These are phyloP conservation scores for Starmera pachycereana DNA, from an alignment of 805 yeast genomes.

Conservation along the genomic window DNA sequence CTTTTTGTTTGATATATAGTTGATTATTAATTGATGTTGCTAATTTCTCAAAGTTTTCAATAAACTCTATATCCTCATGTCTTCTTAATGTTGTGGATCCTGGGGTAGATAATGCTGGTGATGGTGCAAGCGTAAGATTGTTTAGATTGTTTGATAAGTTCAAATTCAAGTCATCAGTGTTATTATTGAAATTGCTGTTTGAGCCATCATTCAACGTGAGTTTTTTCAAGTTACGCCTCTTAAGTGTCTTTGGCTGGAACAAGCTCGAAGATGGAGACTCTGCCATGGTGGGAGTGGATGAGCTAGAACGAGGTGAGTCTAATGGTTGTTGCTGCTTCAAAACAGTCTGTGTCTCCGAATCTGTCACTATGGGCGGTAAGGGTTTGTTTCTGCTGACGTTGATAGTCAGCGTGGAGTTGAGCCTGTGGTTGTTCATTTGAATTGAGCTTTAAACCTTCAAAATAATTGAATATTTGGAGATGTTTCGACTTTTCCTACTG, in stretches of 20 bases:
- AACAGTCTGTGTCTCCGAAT: neutral
- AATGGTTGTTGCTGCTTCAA: slow-evolving; percentile 1
- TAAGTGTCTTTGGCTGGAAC: slow-evolving; percentile 36
- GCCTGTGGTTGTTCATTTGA: slow-evolving; percentile 8
- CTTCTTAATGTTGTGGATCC: slow-evolving; percentile 20
- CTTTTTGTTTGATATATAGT: slow-evolving; percentile 45
- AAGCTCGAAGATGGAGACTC: slow-evolving; percentile 1
- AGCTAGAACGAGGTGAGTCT: neutral
- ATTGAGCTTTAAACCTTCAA: neutral
- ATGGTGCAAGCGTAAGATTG: too few species aligned
- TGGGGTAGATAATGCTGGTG: slow-evolving; percentile 8
- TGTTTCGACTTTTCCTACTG: too few species aligned
- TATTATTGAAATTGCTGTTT: slow-evolving; percentile 8
- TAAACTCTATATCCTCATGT: slow-evolving; percentile 23
- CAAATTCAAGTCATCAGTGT: too few species aligned
- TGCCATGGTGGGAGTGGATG: neutral
- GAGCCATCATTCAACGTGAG: slow-evolving; percentile 27
- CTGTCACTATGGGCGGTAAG: slow-evolving; percentile 16
- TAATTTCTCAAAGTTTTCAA: slow-evolving; percentile 35
- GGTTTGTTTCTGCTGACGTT: slow-evolving; percentile 18
- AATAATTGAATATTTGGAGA: too few species aligned
- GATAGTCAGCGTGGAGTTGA: slow-evolving; percentile 16
- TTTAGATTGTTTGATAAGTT: neutral
- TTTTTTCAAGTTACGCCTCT: slow-evolving; percentile 50
- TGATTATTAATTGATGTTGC: slow-evolving; percentile 47